phyloP scores from a whole-genome alignment of 164 flowering plant species.

The Santalum album region DNA sequence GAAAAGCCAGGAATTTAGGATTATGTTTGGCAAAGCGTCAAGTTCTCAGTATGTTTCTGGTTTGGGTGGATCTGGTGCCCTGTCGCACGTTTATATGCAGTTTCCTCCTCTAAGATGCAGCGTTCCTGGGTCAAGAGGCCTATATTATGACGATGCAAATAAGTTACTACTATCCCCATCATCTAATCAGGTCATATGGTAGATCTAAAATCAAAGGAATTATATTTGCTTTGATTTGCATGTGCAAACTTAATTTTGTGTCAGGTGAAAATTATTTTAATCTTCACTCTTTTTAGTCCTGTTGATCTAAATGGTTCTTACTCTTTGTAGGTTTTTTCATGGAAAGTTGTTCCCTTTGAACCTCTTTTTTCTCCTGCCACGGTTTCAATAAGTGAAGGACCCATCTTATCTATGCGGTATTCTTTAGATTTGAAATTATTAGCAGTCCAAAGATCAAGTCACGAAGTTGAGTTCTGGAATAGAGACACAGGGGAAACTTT shows the following conservation, averaged over 20 bases:
- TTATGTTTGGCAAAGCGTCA: slow-evolving; percentile 59
- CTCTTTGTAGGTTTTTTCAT: slow-evolving; percentile 53
- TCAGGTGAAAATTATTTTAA: not conserved
- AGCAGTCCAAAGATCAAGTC: slow-evolving; percentile 68
- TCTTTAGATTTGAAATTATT: slow-evolving; percentile 72
- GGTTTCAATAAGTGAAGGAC: slow-evolving; percentile 74
- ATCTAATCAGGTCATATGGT: slow-evolving; percentile 54
- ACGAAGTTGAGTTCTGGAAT: slow-evolving; percentile 64
- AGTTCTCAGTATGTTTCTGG: slow-evolving; percentile 46
- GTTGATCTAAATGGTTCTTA: slow-evolving; percentile 1
- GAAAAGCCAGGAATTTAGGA: slow-evolving; percentile 7
- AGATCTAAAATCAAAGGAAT: not conserved
- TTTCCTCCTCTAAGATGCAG: slow-evolving; percentile 67
- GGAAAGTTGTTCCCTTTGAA: slow-evolving; percentile 59
- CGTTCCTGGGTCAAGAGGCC: slow-evolving; percentile 49
- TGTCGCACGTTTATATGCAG: slow-evolving; percentile 84
- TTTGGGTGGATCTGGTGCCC: slow-evolving; percentile 55
- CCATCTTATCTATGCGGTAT: slow-evolving; percentile 58
- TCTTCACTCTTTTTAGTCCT: not conserved
- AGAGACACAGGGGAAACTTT: slow-evolving; percentile 58
- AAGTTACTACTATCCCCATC: slow-evolving; percentile 55
- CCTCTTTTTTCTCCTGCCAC: slow-evolving; percentile 41
- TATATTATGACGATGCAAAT: slow-evolving; percentile 85
- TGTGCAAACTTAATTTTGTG: not conserved
- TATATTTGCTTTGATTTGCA: not conserved